Base-by-base conservation (phyloP, 768 basidiomycete genomes). In the Boletales sp. region DNA sequence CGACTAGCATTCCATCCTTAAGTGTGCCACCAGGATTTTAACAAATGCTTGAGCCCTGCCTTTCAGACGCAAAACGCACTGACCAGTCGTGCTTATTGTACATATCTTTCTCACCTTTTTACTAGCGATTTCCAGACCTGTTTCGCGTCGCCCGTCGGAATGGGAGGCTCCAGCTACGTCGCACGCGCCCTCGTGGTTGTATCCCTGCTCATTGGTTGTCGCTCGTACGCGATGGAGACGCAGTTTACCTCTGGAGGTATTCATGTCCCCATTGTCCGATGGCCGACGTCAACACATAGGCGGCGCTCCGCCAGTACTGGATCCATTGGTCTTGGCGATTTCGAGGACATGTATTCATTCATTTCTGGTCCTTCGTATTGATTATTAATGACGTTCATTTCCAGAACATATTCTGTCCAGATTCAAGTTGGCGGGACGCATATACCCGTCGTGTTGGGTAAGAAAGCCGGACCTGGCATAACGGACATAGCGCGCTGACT, bases 341-440 rank as follows among this genome's bases (percentile, higher is more conserved):
- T 69, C 52, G 48, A 75, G 21, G 86, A 88, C 64, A 70, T 84
- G 86, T 87, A 62, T 67, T 76, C 71, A 7, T 8, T 13, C 34
- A 4, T 36, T 35, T 47, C 27, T 48, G 31, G 11, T 21, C 41
- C 40, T 48, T 43, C 21, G 43, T 49, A 18, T 13, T 46, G n/a
- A 31, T 39, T 11, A 27, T 50, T 59, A 39, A 59, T 12, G 5
- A 10, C 7, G 14, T 43, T 12, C 1, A 18, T 37, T 38, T 1
- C 12, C 56, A 89, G 87, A 37, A 75, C 80, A 3, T 90, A 90
- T 57, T 84, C 71, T 30, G 79, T 86, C 18, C 70, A 81, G 18
- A 64, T 87, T 18, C 74, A 72, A 29, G 69, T 88, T 34, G 85
- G 86, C 36, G 74, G 67, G 19, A 73, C 70, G 17, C 62, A 71